Percentiles rank a stretch among this genome's conserved stretches.
phyloP scores from a whole-genome alignment of 108 stramenopile genomes.

The Hondaea fermentalgiana region DNA sequence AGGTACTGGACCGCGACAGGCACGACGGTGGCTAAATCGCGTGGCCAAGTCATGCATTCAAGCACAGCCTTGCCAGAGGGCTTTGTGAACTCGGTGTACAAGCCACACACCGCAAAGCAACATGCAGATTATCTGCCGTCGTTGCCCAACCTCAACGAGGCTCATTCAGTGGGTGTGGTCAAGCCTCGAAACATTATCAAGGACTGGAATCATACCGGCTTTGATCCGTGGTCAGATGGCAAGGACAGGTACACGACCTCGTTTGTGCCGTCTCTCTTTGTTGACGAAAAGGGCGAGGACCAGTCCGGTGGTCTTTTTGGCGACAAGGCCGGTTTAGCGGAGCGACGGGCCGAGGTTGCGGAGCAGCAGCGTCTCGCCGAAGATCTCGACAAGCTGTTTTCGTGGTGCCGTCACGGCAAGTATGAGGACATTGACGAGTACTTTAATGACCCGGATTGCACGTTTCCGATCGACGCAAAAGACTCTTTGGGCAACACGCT shows the following conservation, averaged over 20 bases:
- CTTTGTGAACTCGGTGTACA: slow-evolving; percentile 33
- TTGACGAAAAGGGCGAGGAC: slow-evolving; percentile 47
- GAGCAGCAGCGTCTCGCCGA: slow-evolving; percentile 37
- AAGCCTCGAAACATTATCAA: slow-evolving; percentile 47
- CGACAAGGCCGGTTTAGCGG: slow-evolving; percentile 36
- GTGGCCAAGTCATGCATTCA: background rate
- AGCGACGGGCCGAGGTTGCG: slow-evolving; percentile 29
- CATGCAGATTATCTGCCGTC: slow-evolving; percentile 56
- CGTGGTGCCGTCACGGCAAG: slow-evolving; percentile 56
- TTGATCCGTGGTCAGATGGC: slow-evolving; percentile 60
- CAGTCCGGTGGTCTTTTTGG: slow-evolving; percentile 28
- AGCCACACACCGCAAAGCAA: slow-evolving; percentile 40
- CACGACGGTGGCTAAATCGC: background rate
- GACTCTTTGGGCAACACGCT: slow-evolving; percentile 69
- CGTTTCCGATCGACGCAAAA: slow-evolving; percentile 36
- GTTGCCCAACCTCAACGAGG: slow-evolving; percentile 52
- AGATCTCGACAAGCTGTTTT: slow-evolving; percentile 49
- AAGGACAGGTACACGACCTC: slow-evolving; percentile 48
- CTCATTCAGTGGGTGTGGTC: slow-evolving; percentile 49
- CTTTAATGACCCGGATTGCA: slow-evolving; percentile 41
- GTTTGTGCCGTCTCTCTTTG: slow-evolving; percentile 56
- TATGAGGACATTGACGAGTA: slow-evolving; percentile 51
- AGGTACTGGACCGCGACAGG: background rate
- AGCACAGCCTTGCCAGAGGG: slow-evolving; percentile 31
- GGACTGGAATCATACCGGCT: slow-evolving; percentile 51